phyloP scores from a whole-genome alignment of 2,329 filamentous ascomycete genomes.

The Aureobasidium uvarum region DNA sequence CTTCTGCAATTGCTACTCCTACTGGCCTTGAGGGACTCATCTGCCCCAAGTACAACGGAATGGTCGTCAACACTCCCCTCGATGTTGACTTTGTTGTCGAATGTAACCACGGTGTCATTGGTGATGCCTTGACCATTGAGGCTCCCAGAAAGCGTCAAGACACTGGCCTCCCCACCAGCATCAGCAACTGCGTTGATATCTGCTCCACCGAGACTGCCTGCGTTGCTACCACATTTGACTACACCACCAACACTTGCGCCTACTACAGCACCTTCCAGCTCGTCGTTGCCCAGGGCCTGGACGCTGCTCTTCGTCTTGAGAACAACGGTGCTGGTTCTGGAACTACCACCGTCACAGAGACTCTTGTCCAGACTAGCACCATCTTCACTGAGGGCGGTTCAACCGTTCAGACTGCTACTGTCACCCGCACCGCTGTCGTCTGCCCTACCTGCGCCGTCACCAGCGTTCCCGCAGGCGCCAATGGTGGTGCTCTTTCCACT shows the following conservation, averaged over 20 bases:
- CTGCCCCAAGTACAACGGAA: slow-evolving; percentile 19
- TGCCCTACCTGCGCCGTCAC: slow-evolving; percentile 1
- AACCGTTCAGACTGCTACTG: slow-evolving; percentile 15
- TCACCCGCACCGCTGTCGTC: not conserved
- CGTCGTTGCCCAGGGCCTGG: not conserved
- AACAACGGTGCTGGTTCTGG: not conserved
- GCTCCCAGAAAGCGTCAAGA: slow-evolving; percentile 22
- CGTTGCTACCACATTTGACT: slow-evolving; percentile 21
- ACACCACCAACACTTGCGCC: not conserved
- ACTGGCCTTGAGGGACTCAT: slow-evolving; percentile 1
- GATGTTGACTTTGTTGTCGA: slow-evolving; percentile 4
- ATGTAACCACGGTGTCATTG: slow-evolving; percentile 7
- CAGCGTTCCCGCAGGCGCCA: slow-evolving; percentile 3
- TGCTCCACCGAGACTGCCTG: slow-evolving; percentile 16
- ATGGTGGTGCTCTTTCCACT: slow-evolving; percentile 7
- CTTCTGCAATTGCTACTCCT: slow-evolving; percentile 5
- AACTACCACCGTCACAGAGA: not conserved
- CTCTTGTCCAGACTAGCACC: slow-evolving; percentile 1
- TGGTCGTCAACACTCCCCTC: not conserved
- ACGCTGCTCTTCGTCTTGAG: slow-evolving; percentile 19
- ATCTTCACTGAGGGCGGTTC: slow-evolving; percentile 32
- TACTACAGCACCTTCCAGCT: slow-evolving; percentile 17
- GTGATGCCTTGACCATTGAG: slow-evolving; percentile 11
- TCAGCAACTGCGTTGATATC: slow-evolving; percentile 22
- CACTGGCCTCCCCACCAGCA: not conserved